Conservation (phyloP, 495 filamentous ascomycete species). For the Lasiosphaeria ovina region DNA sequence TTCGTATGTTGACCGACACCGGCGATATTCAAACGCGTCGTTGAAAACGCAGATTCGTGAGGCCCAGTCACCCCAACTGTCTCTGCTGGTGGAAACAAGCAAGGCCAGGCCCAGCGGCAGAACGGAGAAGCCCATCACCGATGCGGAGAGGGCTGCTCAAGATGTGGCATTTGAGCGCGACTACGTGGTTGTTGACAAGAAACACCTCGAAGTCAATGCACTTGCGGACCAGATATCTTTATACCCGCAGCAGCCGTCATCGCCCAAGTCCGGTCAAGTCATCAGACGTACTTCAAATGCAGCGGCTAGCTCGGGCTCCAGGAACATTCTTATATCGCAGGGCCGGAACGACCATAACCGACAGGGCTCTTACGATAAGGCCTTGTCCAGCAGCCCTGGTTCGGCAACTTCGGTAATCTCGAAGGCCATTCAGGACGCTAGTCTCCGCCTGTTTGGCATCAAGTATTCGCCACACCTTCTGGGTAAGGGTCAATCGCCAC, state of each 20-base stretch:
- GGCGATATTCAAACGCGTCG: slow-evolving; percentile 39
- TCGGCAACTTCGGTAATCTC: slow-evolving; percentile 86
- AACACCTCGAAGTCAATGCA: slow-evolving; percentile 91
- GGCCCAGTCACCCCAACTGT: slow-evolving; percentile 17
- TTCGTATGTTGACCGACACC: slow-evolving; percentile 33
- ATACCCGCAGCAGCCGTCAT: slow-evolving; percentile 54
- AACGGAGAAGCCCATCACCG: slow-evolving; percentile 41
- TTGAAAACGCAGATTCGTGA: slow-evolving; percentile 24
- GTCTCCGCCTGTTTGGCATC: slow-evolving; percentile 75
- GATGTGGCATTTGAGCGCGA: slow-evolving; percentile 88
- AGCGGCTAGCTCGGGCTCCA: slow-evolving; percentile 52
- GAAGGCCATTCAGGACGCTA: slow-evolving; percentile 92
- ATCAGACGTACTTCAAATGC: slow-evolving; percentile 60
- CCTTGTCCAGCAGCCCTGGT: slow-evolving; percentile 70
- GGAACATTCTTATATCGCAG: slow-evolving; percentile 66
- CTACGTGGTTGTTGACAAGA: slow-evolving; percentile 94
- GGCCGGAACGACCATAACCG: slow-evolving; percentile 65
- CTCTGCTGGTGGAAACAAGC: slow-evolving; percentile 9
- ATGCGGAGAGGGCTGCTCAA: slow-evolving; percentile 76
- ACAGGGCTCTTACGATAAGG: slow-evolving; percentile 73
- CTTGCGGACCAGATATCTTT: slow-evolving; percentile 92
- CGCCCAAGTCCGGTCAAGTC: slow-evolving; percentile 47
- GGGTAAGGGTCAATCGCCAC: slow-evolving; percentile 71
- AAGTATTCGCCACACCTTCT: slow-evolving; percentile 66
- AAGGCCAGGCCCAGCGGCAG: slow-evolving; percentile 20